Percentiles rank a stretch among this genome's conserved stretches.
Conservation (phyloP, 139 green algal genomes). For the Coelastrella sp. region DNA sequence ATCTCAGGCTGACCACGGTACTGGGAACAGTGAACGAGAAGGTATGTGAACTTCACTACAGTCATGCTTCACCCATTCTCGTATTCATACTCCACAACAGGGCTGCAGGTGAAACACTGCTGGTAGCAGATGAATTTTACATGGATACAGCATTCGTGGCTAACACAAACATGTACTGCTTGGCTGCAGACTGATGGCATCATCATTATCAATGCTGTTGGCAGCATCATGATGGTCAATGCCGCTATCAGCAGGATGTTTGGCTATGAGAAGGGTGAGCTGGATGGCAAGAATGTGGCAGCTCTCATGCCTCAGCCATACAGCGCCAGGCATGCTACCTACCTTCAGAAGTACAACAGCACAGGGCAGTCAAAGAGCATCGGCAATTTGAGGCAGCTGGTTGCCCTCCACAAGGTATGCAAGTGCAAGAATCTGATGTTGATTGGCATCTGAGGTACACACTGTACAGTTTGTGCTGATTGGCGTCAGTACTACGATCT, state of each 20-base stretch:
- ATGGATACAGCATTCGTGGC: neutral
- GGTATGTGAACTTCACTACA: neutral
- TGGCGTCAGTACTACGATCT: neutral
- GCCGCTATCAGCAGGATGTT: neutral
- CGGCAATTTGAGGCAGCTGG: constrained; percentile 25
- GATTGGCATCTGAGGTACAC: neutral
- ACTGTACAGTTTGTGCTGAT: neutral
- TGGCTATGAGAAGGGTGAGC: constrained; percentile 52
- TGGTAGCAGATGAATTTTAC: too few relatives aligned
- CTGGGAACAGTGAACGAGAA: constrained; percentile 23
- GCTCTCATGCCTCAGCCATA: constrained; percentile 13
- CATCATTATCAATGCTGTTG: constrained; percentile 52
- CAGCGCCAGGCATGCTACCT: neutral
- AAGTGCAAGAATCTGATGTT: neutral
- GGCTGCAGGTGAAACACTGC: too few relatives aligned
- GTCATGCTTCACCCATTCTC: too few relatives aligned
- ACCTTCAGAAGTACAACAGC: neutral
- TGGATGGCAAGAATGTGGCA: constrained; percentile 67
- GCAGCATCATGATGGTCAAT: constrained; percentile 40
- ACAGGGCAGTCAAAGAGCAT: neutral
- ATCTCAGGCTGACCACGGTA: neutral
- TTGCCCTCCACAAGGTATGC: constrained; percentile 49
- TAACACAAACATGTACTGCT: neutral
- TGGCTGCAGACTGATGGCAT: constrained; percentile 37
- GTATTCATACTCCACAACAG: too few relatives aligned